Percentiles rank a stretch among this genome's conserved stretches.
Conservation (phyloP, 2,329 filamentous ascomycete genomes). For the Cyphellophora attinorum region DNA sequence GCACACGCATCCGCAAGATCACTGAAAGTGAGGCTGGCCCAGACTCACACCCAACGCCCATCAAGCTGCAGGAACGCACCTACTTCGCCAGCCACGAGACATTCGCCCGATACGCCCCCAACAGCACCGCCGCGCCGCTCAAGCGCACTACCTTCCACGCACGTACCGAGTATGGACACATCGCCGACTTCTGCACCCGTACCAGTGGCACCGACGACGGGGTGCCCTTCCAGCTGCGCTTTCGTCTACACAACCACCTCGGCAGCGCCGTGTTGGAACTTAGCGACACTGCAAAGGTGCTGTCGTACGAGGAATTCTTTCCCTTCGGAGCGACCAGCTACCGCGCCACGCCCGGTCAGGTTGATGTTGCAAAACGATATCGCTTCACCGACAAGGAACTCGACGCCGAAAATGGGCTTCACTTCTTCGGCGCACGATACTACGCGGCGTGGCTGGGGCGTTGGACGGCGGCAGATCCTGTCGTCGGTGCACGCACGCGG, state of each 20-base stretch:
- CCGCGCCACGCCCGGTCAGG: neutral
- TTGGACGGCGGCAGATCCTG: constrained; percentile 20
- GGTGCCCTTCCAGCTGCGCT: neutral
- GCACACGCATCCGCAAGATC: too few species aligned
- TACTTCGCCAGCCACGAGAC: too few species aligned
- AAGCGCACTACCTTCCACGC: too few species aligned
- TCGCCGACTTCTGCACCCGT: neutral
- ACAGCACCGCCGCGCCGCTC: too few species aligned
- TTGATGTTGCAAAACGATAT: constrained; percentile 14
- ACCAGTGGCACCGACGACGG: neutral
- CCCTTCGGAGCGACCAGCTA: constrained; percentile 21
- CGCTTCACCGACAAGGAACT: constrained; percentile 18
- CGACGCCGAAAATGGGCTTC: constrained; percentile 21
- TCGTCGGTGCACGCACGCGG: too few species aligned
- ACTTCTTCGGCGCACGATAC: constrained; percentile 20
- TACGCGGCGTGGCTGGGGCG: constrained; percentile 20
- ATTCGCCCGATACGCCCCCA: too few species aligned
- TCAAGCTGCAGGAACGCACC: too few species aligned
- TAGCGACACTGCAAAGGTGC: constrained; percentile 17
- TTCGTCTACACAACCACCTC: neutral
- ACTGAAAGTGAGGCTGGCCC: too few species aligned
- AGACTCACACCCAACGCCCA: too few species aligned
- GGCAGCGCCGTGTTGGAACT: constrained; percentile 12
- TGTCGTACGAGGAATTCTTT: constrained; percentile 24
- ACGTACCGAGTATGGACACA: too few species aligned